phyloP scores from a whole-genome alignment of 768 basidiomycete genomes.

The Serpula lacrymans region DNA sequence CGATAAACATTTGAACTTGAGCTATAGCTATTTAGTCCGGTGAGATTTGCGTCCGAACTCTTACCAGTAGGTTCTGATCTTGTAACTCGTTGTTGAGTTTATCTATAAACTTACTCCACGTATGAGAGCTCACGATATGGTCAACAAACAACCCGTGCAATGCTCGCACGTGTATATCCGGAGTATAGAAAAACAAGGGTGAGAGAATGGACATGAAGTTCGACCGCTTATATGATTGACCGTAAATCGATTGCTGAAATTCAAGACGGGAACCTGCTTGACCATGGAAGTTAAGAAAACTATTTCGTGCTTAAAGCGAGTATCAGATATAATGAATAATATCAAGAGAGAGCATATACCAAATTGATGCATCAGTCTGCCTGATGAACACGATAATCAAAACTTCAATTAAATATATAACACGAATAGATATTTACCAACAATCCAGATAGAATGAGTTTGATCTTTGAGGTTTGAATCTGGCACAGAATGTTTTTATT shows the following conservation, averaged over 20 bases:
- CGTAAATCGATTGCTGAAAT: slow-evolving; percentile 29
- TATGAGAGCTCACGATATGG: slow-evolving; percentile 32
- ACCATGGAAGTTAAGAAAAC: slow-evolving; percentile 36
- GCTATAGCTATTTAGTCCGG: neutral
- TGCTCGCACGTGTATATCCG: slow-evolving; percentile 41
- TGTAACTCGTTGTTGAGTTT: slow-evolving; percentile 46
- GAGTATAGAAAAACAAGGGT: slow-evolving; percentile 47
- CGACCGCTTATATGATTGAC: slow-evolving; percentile 26
- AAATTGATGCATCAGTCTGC: slow-evolving; percentile 28
- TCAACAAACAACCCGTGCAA: slow-evolving; percentile 52
- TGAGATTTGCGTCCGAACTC: slow-evolving; percentile 12
- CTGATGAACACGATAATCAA: too few species aligned
- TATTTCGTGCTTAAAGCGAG: slow-evolving; percentile 22
- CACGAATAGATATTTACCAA: slow-evolving; percentile 12
- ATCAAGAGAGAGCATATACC: slow-evolving; percentile 15
- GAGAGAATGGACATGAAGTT: slow-evolving; percentile 35
- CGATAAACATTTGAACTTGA: neutral
- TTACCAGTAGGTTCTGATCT: slow-evolving; percentile 51
- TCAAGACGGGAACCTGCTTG: slow-evolving; percentile 39
- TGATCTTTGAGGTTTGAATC: slow-evolving; percentile 7
- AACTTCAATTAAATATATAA: slow-evolving; percentile 9
- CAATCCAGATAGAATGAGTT: slow-evolving; percentile 17
- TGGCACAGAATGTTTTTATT: slow-evolving; percentile 7
- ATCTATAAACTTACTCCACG: slow-evolving; percentile 39
- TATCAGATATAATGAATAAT: neutral